These are phyloP conservation scores for Thelephora terrestris DNA, from an alignment of 1,284 basidiomycete genomes.

Conservation along the genomic window DNA sequence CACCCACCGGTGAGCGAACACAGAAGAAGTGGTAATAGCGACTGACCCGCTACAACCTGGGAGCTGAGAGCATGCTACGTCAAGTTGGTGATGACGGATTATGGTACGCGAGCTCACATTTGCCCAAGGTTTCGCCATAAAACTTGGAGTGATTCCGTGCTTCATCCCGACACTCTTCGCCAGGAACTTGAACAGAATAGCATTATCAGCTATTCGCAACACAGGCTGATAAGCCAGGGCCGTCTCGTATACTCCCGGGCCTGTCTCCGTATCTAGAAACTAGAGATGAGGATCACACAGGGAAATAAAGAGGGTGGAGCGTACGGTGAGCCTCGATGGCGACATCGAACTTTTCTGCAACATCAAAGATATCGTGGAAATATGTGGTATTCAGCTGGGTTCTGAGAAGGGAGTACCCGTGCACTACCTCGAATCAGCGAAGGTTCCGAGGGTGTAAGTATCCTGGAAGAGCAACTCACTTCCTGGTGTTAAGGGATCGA, in stretches of 20 bases:
- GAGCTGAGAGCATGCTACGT: constrained; percentile 36
- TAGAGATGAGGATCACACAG: not conserved
- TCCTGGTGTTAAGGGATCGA: constrained; percentile 81
- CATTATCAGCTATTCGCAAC: constrained; percentile 88
- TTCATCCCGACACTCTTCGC: constrained; percentile 91
- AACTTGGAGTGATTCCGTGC: constrained; percentile 83
- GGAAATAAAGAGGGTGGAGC: constrained; percentile 21
- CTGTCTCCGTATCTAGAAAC: constrained; percentile 83
- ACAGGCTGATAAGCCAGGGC: constrained; percentile 87
- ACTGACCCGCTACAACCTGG: constrained; percentile 85
- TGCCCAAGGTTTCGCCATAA: constrained; percentile 97
- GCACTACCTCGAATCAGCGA: constrained; percentile 45
- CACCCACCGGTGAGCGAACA: not conserved
- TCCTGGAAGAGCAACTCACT: constrained; percentile 43
- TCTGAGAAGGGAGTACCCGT: constrained; percentile 85
- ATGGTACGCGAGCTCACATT: constrained; percentile 45
- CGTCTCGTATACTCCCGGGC: constrained; percentile 89
- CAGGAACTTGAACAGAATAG: constrained; percentile 85
- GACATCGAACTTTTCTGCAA: constrained; percentile 65
- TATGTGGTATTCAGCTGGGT: constrained; percentile 85
- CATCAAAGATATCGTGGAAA: constrained; percentile 84
- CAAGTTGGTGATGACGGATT: not conserved
- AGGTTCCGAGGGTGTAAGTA: not conserved
- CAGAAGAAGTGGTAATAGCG: not conserved
- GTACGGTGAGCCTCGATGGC: constrained; percentile 87